Evolutionary conservation across 495 filamentous ascomycete species (phyloP), one percentile per base, ranked within the genome.

Genomic region (Lophiotrema nucula): DNA sequence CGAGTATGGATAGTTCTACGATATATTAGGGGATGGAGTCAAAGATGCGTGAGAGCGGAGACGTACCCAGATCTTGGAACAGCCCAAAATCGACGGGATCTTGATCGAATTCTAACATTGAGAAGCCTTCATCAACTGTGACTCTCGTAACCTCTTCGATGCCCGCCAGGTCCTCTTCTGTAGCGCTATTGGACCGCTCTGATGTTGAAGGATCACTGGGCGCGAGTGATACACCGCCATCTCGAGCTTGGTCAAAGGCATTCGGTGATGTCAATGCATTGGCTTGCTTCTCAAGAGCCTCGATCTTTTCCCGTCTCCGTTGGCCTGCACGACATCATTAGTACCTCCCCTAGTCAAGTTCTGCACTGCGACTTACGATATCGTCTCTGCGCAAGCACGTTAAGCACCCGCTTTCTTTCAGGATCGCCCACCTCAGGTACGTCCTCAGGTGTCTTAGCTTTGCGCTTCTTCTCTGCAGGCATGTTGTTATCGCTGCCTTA

Each of bases 291-390:
- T 65, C 65, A 10, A 65, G 41, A 1, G 47, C 58, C 13, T 53
- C 58, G 18, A 68, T 50, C 48, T 47, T 62, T 31, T 65, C 57
- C 37, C 58, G 45, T 47, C 47, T 60, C 26, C 62, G 49, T 45
- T 65, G 47, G 12, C 65, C 65, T 68, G 27, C 6, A 45, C n/a
- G n/a, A n/a, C n/a, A n/a, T n/a, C n/a, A n/a, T n/a, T n/a, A n/a
- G n/a, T n/a, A n/a, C n/a, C n/a, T n/a, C n/a, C n/a, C n/a, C n/a
- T n/a, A n/a, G n/a, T n/a, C n/a, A n/a, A n/a, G n/a, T n/a, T n/a
- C n/a, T n/a, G n/a, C n/a, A n/a, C n/a, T n/a, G n/a, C n/a, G n/a
- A 65, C 73, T 45, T 60, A 80, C 77, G 70, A 53, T 80, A 80
- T 72, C 77, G 64, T 16, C 78, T 67, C 65, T 79, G 77, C 2